phyloP scores from a whole-genome alignment of 305 asterid species.

The Fraxinus platypoda region DNA sequence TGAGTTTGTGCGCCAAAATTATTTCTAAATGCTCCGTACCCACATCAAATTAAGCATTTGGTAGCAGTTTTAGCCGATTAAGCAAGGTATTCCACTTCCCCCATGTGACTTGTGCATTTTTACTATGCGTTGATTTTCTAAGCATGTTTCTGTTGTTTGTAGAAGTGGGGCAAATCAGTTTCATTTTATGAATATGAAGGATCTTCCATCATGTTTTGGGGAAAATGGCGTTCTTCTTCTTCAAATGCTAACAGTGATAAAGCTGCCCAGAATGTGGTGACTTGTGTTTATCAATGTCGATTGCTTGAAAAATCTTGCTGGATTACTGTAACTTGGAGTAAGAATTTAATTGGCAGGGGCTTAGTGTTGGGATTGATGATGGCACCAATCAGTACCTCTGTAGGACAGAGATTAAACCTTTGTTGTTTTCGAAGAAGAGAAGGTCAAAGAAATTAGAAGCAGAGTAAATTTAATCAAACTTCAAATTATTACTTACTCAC shows the following conservation, averaged over 20 bases:
- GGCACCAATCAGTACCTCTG: conserved; percentile 45
- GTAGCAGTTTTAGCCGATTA: conserved; percentile 21
- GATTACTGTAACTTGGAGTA: too few relatives aligned
- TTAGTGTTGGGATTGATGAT: conserved; percentile 61
- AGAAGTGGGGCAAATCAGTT: conserved; percentile 24
- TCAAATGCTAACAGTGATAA: conserved; percentile 35
- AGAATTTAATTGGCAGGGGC: conserved; percentile 6
- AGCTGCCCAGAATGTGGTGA: conserved; percentile 55
- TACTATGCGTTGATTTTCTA: conserved; percentile 5
- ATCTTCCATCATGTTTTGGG: conserved; percentile 78
- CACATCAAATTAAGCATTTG: conserved; percentile 29
- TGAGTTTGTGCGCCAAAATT: conserved; percentile 39
- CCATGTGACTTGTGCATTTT: background rate
- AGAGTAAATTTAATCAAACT: too few relatives aligned
- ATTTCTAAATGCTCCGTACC: conserved; percentile 27
- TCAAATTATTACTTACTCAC: too few relatives aligned
- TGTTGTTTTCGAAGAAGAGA: conserved; percentile 58
- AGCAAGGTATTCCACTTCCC: conserved; percentile 37
- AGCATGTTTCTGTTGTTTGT: conserved; percentile 22
- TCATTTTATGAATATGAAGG: conserved; percentile 46
- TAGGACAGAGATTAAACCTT: conserved; percentile 66
- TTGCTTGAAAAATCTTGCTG: conserved; percentile 40
- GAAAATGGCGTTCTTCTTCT: conserved; percentile 72
- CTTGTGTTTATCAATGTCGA: conserved; percentile 54
- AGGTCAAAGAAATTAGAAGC: conserved; percentile 45